These are phyloP conservation scores for Hyphopichia wangnamkhiaoensis DNA, from an alignment of 1,139 yeast genomes.

Conservation along the genomic window DNA sequence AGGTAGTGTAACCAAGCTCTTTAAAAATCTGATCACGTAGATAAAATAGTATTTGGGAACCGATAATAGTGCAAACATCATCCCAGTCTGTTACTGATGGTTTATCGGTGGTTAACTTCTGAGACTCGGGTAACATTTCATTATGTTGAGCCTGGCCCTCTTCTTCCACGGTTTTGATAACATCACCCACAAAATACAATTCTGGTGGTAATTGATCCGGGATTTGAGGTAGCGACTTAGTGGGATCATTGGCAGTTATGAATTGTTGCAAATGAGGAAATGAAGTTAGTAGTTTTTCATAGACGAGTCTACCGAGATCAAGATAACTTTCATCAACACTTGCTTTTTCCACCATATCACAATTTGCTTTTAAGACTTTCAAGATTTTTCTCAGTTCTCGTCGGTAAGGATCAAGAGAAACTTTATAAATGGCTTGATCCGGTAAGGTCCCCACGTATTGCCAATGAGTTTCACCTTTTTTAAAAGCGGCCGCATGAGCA, in stretches of 20 bases:
- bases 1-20: conserved; percentile 77
- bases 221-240: conserved; percentile 47
- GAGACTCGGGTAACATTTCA: conserved; percentile 14
- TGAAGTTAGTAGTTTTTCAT: conserved; percentile 18
- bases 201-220: conserved; percentile 45
- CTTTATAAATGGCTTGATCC: conserved; percentile 62
- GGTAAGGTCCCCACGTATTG: conserved; percentile 53
- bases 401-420: conserved; percentile 87
- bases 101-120: conserved; percentile 1
- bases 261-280: conserved; percentile 25
- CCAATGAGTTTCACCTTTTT: conserved; percentile 85
- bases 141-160: conserved; percentile 13
- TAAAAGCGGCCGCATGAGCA: conserved; percentile 94
- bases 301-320: conserved; percentile 63
- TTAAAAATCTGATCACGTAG: conserved; percentile 55
- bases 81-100: conserved; percentile 71
- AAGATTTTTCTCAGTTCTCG: conserved; percentile 82
- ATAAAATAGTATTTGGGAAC: conserved; percentile 55
- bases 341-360: conserved; percentile 83
- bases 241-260: conserved; percentile 11
- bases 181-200: conserved; percentile 31
- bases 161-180: conserved; percentile 17
- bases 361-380: conserved; percentile 52
- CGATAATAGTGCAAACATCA: conserved; percentile 69
- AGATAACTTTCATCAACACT: conserved; percentile 93